These are phyloP conservation scores for Cladosporium halotolerans DNA, from an alignment of 2,329 filamentous ascomycete genomes.

Conservation along the genomic window DNA sequence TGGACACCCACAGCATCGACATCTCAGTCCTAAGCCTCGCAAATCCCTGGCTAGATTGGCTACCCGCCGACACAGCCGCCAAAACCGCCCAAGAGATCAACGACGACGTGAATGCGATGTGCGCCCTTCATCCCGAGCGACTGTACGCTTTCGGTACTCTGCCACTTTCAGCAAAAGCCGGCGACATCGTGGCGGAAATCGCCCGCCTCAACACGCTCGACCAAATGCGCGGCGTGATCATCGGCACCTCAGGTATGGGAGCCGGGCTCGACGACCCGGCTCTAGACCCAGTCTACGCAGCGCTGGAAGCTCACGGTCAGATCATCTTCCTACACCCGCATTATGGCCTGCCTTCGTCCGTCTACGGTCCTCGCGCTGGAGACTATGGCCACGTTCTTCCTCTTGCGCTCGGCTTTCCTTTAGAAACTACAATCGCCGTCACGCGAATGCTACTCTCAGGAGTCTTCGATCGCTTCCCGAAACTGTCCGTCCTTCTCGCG, in stretches of 20 bases:
- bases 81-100: slow-evolving; percentile 65
- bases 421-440: slow-evolving; percentile 89
- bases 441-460: slow-evolving; percentile 81
- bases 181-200: slow-evolving; percentile 60
- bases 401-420: slow-evolving; percentile 77
- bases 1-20: slow-evolving; percentile 76
- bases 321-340: slow-evolving; percentile 85
- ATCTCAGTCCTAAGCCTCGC: slow-evolving; percentile 82
- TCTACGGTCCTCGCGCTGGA: slow-evolving; percentile 69
- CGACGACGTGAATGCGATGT: slow-evolving; percentile 68
- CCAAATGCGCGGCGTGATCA: slow-evolving; percentile 76
- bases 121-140: slow-evolving; percentile 57
- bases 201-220: slow-evolving; percentile 54
- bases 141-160: slow-evolving; percentile 80
- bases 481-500: slow-evolving; percentile 69
- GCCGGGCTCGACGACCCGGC: slow-evolving; percentile 70
- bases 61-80: slow-evolving; percentile 56
- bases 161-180: slow-evolving; percentile 61
- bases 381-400: slow-evolving; percentile 83
- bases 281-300: slow-evolving; percentile 65
- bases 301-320: slow-evolving; percentile 58
- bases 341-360: slow-evolving; percentile 74
- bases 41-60: slow-evolving; percentile 91
- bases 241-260: slow-evolving; percentile 78
- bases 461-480: slow-evolving; percentile 70